Evolutionary conservation across 768 basidiomycete genomes (phyloP).

Genomic region (Glaciozyma martinii): DNA sequence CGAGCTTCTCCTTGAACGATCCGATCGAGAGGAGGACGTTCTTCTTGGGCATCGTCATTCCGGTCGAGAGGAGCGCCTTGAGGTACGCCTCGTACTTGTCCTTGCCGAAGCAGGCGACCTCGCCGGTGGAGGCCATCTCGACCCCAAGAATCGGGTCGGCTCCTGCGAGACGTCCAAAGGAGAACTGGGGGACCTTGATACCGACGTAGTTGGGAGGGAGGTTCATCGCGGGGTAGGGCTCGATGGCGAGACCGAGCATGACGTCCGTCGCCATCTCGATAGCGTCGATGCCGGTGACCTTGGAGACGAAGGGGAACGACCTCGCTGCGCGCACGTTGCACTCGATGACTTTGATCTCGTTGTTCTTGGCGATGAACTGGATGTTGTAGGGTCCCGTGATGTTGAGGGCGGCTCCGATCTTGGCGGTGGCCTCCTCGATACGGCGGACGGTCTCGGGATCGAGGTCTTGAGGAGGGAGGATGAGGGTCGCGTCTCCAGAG

Average conservation of each 20-base stretch:
- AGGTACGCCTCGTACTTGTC: constrained; percentile 98
- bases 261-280: constrained; percentile 99
- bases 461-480: constrained; percentile 94
- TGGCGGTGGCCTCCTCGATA: constrained; percentile 92
- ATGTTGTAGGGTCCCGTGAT: constrained; percentile 99
- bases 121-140: constrained; percentile 99
- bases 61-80: constrained; percentile 93
- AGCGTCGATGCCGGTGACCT: constrained; percentile 93
- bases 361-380: constrained; percentile 99
- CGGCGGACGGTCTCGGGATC: constrained; percentile 92
- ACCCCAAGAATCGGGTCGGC: constrained; percentile 96
- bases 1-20: constrained; percentile 93
- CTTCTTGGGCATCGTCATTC: constrained; percentile 89
- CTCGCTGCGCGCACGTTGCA: constrained; percentile 96
- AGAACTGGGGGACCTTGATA: constrained; percentile 99
- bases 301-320: constrained; percentile 98
- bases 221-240: constrained; percentile 77
- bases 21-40: constrained; percentile 96
- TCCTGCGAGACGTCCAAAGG: constrained; percentile 88
- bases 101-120: constrained; percentile 95
- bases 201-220: constrained; percentile 91
- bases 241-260: constrained; percentile 84
- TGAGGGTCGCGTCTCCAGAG: constrained; percentile 95
- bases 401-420: constrained; percentile 95
- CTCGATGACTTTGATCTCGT: constrained; percentile 99